Conservation (phyloP, 2,329 filamentous ascomycete genomes). For the Zasmidium citrigriseum region DNA sequence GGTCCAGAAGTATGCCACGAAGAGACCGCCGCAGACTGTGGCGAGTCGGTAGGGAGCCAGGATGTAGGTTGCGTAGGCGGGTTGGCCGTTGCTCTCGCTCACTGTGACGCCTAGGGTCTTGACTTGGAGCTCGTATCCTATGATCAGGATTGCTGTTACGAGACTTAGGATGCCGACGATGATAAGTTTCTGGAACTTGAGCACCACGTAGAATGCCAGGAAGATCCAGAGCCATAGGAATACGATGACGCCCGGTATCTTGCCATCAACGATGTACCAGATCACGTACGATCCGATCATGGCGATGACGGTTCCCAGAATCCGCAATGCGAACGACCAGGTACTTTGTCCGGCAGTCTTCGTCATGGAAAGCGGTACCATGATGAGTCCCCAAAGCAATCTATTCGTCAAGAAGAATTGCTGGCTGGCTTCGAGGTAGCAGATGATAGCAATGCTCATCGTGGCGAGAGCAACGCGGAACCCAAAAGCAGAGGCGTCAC, state of each 20-base stretch:
- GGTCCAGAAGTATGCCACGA: slow-evolving; percentile 75
- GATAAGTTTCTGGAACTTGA: slow-evolving; percentile 67
- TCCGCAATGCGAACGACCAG: slow-evolving; percentile 66
- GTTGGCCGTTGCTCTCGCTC: slow-evolving; percentile 63
- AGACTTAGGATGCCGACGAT: slow-evolving; percentile 64
- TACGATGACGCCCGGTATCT: slow-evolving; percentile 65
- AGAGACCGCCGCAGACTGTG: slow-evolving; percentile 65
- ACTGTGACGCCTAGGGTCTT: slow-evolving; percentile 61
- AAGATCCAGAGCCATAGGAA: slow-evolving; percentile 67
- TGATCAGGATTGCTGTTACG: slow-evolving; percentile 53
- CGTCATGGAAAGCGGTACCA: slow-evolving; percentile 69
- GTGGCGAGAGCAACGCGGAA: slow-evolving; percentile 72
- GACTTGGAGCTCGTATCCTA: slow-evolving; percentile 65
- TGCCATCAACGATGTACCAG: slow-evolving; percentile 72
- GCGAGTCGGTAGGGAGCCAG: slow-evolving; percentile 72
- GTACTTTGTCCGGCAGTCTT: slow-evolving; percentile 69
- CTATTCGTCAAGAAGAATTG: slow-evolving; percentile 68
- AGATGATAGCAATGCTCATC: slow-evolving; percentile 69
- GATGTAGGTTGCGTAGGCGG: slow-evolving; percentile 67
- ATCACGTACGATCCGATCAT: slow-evolving; percentile 65
- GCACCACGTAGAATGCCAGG: slow-evolving; percentile 66
- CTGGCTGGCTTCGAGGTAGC: slow-evolving; percentile 64
- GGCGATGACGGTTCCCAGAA: slow-evolving; percentile 64
- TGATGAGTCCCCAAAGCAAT: slow-evolving; percentile 76
- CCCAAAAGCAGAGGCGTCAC: slow-evolving; percentile 67